Base-by-base conservation (phyloP, 2,329 filamentous ascomycete genomes). In the Fusarium poae region DNA sequence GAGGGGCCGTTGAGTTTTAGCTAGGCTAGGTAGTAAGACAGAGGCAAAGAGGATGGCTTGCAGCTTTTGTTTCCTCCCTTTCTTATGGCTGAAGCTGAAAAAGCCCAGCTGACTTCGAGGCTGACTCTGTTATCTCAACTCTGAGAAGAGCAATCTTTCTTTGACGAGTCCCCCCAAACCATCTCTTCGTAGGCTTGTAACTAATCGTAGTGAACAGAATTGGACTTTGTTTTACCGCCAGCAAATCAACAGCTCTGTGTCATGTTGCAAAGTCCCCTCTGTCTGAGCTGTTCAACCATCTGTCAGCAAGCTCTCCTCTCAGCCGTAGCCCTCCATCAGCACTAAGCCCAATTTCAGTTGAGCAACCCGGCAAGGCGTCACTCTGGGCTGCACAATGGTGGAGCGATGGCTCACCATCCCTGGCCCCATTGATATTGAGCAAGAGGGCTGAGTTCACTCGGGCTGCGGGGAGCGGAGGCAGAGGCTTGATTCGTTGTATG, bases 291-390 rank as follows among this genome's bases (percentile, higher is more conserved):
- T 62, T 56, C 59, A 34, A 37, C 48, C 55, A 20, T 48, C 50
- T 37, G 70, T 62, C 70, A 70, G 69, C 72, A 65, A 62, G 57
- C 49, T 62, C 57, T 43, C 56, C 56, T 65, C 68, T 73, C 72
- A 74, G 72, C 72, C 72, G 72, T 70, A 74, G 68, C 59, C 57
- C 62, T 67, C 59, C 65, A 72, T 74, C 71, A 72, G 72, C 70
- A 72, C 71, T 74, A 72, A 61, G 55, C 59, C 69, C 58, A 62
- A 73, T 71, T 71, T 59, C 57, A 73, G 56, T 49, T 44, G 42
- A 64, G 42, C 21, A 56, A 60, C 57, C 65, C 66, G 40, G 62
- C 37, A 39, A 61, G 46, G 50, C 40, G 67, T 64, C 67, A 65
- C 63, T 46, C 46, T 55, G 52, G 57, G 63, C 62, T 60, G 57